Conservation (phyloP, 352 stramenopile genomes). For the Phytophthora sansomeana region DNA sequence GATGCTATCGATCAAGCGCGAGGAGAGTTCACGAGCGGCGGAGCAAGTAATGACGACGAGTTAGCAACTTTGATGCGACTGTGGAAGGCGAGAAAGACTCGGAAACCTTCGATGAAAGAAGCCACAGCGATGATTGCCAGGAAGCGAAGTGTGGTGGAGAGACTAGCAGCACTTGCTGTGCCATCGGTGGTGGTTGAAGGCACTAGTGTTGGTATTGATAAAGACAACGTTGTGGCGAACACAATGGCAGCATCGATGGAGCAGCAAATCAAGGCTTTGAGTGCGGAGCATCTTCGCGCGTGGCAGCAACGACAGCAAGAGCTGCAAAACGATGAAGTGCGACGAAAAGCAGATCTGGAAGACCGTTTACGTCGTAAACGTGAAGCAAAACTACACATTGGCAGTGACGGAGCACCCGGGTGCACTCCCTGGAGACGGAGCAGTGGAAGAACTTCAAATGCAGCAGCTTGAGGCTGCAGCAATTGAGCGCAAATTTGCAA, state of each 20-base stretch:
- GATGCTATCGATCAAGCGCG: slow-evolving; percentile 20
- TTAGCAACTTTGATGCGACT: slow-evolving; percentile 20
- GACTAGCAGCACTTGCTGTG: slow-evolving; percentile 16
- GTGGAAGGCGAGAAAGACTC: slow-evolving; percentile 21
- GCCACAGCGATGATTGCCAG: slow-evolving; percentile 1
- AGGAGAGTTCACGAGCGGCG: slow-evolving; percentile 10
- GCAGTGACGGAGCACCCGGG: background rate
- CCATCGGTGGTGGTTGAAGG: background rate
- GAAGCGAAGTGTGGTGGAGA: slow-evolving; percentile 15
- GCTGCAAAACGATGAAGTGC: slow-evolving; percentile 32
- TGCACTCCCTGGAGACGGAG: background rate
- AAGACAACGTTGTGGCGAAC: slow-evolving; percentile 25
- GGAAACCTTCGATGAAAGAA: slow-evolving; percentile 1
- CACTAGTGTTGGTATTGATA: background rate
- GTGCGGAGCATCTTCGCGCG: slow-evolving; percentile 26
- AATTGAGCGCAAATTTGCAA: slow-evolving; percentile 27
- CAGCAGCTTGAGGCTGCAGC: slow-evolving; percentile 26
- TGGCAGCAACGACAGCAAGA: slow-evolving; percentile 39
- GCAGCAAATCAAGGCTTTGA: slow-evolving; percentile 44
- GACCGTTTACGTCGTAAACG: slow-evolving; percentile 27
- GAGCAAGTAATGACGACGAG: slow-evolving; percentile 6
- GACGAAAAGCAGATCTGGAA: slow-evolving; percentile 28
- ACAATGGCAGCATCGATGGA: slow-evolving; percentile 40
- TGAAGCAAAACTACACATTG: slow-evolving; percentile 8
- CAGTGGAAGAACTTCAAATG: slow-evolving; percentile 13